phyloP scores from a whole-genome alignment of 176 grass and related monocot species.

The Neostapfia colusana region DNA sequence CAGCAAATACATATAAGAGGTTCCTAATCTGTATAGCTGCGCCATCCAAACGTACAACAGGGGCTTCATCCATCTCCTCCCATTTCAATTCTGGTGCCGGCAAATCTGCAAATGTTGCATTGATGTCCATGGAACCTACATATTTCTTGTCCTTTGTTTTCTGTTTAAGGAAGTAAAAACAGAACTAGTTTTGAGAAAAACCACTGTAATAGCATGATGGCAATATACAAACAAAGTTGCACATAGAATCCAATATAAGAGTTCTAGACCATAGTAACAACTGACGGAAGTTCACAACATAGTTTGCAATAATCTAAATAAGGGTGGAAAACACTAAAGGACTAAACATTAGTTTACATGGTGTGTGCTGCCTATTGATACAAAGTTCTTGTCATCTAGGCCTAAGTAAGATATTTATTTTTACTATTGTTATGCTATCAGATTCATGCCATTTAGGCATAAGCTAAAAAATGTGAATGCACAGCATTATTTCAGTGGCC shows the following conservation, averaged over 20 bases:
- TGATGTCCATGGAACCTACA: conserved; percentile 52
- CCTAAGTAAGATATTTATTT: neutral
- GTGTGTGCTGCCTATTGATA: neutral
- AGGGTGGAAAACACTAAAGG: neutral
- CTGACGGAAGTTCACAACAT: neutral
- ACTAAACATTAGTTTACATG: neutral
- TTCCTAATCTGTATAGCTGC: conserved; percentile 95
- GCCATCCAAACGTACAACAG: conserved; percentile 77
- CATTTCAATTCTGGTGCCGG: conserved; percentile 67
- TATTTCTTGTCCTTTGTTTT: conserved; percentile 44
- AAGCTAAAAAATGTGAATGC: neutral
- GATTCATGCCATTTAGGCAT: neutral
- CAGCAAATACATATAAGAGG: conserved; percentile 97
- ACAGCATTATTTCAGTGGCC: neutral
- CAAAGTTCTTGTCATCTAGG: neutral
- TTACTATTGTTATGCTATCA: neutral
- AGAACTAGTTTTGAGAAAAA: neutral
- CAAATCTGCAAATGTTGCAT: conserved; percentile 94
- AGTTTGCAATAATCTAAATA: neutral
- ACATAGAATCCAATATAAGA: conserved; percentile 9
- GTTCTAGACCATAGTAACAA: neutral
- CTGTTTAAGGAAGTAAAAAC: conserved; percentile 44
- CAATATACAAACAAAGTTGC: conserved; percentile 13
- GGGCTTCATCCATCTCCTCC: conserved; percentile 88
- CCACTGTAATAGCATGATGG: conserved; percentile 2